Base-by-base conservation (phyloP, 352 stramenopile genomes). In the Sclerospora graminicola region DNA sequence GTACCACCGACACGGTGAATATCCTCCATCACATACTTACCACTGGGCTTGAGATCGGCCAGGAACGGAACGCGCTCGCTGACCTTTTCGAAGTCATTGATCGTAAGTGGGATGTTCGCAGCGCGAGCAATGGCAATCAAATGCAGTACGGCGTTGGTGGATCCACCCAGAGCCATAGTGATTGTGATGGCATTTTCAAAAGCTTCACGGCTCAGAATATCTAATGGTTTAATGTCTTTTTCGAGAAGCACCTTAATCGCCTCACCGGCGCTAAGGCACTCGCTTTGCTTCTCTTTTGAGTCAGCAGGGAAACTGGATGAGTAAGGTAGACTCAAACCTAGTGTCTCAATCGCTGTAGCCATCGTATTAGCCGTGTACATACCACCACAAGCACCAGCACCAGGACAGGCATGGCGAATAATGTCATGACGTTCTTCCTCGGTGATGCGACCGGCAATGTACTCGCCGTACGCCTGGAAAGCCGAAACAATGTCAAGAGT, bases 351-450 rank as follows among this genome's bases (percentile, higher is more conserved):
- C 28, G 95, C 94, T 14, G 93, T 98, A 15, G 94, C 94, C 96
- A 99, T 99, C 35, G 96, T 99, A 68, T 99, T 99, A 14, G 96
- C 96, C 21, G 96, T 99, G 82, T 99, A 99, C 96, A 99, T 99
- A 36, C 95, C 95, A 45, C 95, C 95, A 54, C 94, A 99, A 27
- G 95, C 94, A 36, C 95, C 95, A 20, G 87, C 77, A 39, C 95
- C 95, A 10, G 94, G 94, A 64, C 95, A 98, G 7, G 87, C 70
- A 49, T 98, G 82, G 31, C 91, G 85, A 42, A 98, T 86, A 41
- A 98, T 98, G 74, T 95, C 84, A 16, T 80, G 51, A 24, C 84
- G 76, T 57, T 96, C 76, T n/a, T 93, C 82, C 51, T 96, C 82
- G 8, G 73, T 85, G 57, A 96, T 96, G 20, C 66, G 66, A 41